Conservation (phyloP, 2,329 filamentous ascomycete genomes). For the Calonectria crousiana region DNA sequence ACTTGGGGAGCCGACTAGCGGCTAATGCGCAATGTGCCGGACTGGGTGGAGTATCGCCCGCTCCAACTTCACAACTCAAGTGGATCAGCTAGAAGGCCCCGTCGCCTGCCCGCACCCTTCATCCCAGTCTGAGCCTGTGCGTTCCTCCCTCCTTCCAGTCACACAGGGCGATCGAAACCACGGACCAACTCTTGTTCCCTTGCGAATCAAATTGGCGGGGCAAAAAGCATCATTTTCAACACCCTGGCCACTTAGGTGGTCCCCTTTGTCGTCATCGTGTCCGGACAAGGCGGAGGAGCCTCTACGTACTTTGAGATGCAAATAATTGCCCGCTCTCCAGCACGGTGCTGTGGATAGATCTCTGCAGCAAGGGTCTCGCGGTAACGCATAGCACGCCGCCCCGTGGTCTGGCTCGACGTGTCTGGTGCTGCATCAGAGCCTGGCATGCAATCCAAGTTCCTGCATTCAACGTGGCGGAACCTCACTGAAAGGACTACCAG, state of each 20-base stretch:
- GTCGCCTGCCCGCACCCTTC: conserved; percentile 36
- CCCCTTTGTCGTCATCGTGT: conserved; percentile 23
- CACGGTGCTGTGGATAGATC: not conserved
- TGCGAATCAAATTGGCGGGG: conserved; percentile 20
- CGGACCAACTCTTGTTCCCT: conserved; percentile 46
- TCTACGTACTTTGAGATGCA: not conserved
- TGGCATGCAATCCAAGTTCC: conserved; percentile 39
- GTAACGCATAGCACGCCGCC: conserved; percentile 29
- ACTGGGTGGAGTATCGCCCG: conserved; percentile 34
- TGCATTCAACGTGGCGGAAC: conserved; percentile 45
- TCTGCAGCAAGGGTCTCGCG: conserved; percentile 1
- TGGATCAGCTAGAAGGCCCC: conserved; percentile 16
- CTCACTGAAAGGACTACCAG: conserved; percentile 37
- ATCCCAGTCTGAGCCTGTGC: conserved; percentile 42
- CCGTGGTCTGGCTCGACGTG: conserved; percentile 29
- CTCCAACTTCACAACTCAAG: conserved; percentile 29
- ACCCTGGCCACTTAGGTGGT: not conserved
- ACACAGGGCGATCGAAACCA: conserved; percentile 40
- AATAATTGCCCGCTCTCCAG: not conserved
- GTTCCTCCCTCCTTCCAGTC: conserved; percentile 40
- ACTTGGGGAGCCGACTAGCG: not conserved
- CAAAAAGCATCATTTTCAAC: not conserved
- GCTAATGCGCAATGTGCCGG: conserved; percentile 33
- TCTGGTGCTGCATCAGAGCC: conserved; percentile 31
- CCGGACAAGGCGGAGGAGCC: conserved; percentile 18